Base-by-base conservation (phyloP, 179 eudicot species). In the Gypsophila paniculata region DNA sequence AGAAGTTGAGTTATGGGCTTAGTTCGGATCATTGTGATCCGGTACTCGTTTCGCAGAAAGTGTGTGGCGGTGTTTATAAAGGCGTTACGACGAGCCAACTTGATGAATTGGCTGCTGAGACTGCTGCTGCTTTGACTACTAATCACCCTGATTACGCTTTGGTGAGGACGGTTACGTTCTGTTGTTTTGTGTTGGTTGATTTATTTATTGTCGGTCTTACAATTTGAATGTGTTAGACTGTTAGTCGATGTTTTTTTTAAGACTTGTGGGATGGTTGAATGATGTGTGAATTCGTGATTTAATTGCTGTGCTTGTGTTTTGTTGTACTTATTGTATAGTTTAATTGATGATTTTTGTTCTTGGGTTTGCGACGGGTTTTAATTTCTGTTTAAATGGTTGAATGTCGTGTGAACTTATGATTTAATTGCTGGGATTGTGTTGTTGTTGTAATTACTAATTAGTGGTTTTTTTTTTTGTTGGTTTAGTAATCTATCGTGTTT, bases 21-120 rank as follows among this genome's bases (percentile, higher is more conserved):
- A 90, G 91, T 68, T 77, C 73, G 2, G 97, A 91, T 0, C 96
- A 91, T 32, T 91, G 96, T 65, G 93, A 90, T 61, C 93, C 97
- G 0, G 90, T 88, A n/a, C 88, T 90, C 32, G 93, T 91, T 54
- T 59, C 96, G 2, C 96, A 91, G 85, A 91, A 91, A 67, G 97
- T 91, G 0, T 90, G 97, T 70, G 96, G 90, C 8, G 96, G 96
- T 8, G 96, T 91, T 61, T 91, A 90, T 76, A 91, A 87, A 72
- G 96, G 96, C 61, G 93, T 90, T 63, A 88, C 96, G 48, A 91
- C 96, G 2, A 91, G 90, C 66, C 97, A 88, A 71, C 89, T 93
- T 48, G 98, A 91, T 79, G 98, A 93, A 64, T 77, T 93, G 75
- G 98, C 98, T 0, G 97, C 98, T 14, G 97, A 93, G 71, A 93